Evolutionary conservation across 2,329 filamentous ascomycete genomes (phyloP).

Genomic region (Graphilbum sp.): DNA sequence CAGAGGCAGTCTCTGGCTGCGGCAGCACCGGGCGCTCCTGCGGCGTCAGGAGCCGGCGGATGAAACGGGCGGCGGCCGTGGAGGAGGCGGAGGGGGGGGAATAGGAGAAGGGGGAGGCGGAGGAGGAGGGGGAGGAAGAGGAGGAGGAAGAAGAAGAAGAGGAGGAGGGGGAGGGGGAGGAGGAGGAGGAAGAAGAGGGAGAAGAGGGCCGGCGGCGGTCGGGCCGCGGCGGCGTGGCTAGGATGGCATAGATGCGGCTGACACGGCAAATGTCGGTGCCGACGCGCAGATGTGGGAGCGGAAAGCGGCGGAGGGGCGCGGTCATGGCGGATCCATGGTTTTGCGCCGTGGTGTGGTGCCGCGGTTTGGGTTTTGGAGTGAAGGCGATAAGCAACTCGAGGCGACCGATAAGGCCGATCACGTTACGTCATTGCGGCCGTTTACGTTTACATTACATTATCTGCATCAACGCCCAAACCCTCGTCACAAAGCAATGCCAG

Average conservation of each 20-base stretch:
- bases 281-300: slow-evolving; percentile 43
- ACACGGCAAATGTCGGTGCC: slow-evolving; percentile 69
- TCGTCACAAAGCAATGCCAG: no score
- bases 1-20: not conserved
- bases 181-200: no score
- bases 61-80: slow-evolving; percentile 24
- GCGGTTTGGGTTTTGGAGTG: not conserved
- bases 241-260: slow-evolving; percentile 42
- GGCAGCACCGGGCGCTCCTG: slow-evolving; percentile 16
- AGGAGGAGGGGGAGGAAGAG: slow-evolving; percentile 8
- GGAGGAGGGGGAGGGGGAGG: no score
- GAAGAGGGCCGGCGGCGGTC: no score
- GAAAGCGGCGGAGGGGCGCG: slow-evolving; percentile 31
- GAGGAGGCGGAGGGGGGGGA: slow-evolving; percentile 7
- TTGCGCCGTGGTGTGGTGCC: not conserved
- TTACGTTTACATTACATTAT: no score
- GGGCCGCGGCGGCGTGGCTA: slow-evolving; percentile 16
- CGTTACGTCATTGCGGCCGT: no score
- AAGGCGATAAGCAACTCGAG: no score
- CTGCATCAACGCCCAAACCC: no score
- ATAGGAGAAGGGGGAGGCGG: slow-evolving; percentile 13
- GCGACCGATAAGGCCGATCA: no score
- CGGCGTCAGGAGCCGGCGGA: slow-evolving; percentile 28
- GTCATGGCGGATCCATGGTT: not conserved
- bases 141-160: no score